Conservation (phyloP, 2,329 filamentous ascomycete species). For the Trichoderma citrinoviride region DNA sequence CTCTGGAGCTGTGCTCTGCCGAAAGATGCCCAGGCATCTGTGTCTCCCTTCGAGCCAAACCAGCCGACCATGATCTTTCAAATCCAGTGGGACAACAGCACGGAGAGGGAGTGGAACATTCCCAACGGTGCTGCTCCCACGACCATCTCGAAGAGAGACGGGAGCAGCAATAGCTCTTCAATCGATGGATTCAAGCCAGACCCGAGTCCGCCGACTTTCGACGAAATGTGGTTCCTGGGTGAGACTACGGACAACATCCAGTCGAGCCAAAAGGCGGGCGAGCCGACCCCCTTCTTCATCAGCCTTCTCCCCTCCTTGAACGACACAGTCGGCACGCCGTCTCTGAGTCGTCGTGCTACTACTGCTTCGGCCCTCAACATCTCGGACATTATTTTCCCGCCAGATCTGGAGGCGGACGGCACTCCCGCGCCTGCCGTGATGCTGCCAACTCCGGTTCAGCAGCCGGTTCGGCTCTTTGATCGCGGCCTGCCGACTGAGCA, state of each 20-base stretch:
- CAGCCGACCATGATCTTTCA: conserved; percentile 79
- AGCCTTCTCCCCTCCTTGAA: conserved; percentile 59
- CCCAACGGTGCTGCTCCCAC: conserved; percentile 39
- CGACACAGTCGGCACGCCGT: conserved; percentile 31
- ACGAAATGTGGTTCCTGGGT: conserved; percentile 78
- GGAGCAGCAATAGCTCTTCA: not conserved
- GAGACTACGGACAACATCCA: conserved; percentile 77
- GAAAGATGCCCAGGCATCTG: conserved; percentile 67
- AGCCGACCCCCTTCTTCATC: conserved; percentile 86
- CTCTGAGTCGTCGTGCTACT: conserved; percentile 22
- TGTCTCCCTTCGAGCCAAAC: conserved; percentile 60
- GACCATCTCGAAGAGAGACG: conserved; percentile 29
- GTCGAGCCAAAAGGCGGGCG: conserved; percentile 68
- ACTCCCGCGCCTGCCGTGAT: conserved; percentile 69
- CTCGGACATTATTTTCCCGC: conserved; percentile 56
- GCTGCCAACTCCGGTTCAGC: conserved; percentile 66
- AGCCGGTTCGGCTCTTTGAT: conserved; percentile 83
- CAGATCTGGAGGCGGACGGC: conserved; percentile 63
- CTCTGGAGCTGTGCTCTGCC: conserved; percentile 86
- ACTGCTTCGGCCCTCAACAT: conserved; percentile 26
- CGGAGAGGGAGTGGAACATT: conserved; percentile 49
- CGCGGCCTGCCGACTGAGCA: conserved; percentile 77
- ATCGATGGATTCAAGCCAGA: conserved; percentile 44
- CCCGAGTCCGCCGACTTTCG: conserved; percentile 57
- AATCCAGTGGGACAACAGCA: conserved; percentile 68